Evolutionary conservation across 352 stramenopile genomes (phyloP).

Genomic region (Phytophthora pseudosyringae): DNA sequence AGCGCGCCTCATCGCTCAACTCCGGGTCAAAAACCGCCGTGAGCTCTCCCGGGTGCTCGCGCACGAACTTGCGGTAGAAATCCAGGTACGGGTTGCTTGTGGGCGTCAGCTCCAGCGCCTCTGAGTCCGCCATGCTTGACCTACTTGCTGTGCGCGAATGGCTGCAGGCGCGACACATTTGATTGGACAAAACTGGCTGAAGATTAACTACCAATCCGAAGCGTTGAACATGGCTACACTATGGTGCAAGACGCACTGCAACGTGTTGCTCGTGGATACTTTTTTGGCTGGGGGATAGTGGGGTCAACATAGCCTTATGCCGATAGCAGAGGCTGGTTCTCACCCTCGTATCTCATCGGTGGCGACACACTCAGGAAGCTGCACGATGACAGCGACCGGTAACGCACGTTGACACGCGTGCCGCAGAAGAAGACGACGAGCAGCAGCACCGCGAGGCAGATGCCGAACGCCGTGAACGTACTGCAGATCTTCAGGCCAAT

Average conservation of each 20-base stretch:
- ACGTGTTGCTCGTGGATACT: constrained; percentile 1
- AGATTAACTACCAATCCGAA: constrained; percentile 25
- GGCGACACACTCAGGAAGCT: constrained; percentile 77
- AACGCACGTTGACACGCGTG: constrained; percentile 79
- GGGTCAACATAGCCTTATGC: constrained; percentile 7
- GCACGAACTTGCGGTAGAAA: constrained; percentile 75
- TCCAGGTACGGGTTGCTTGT: constrained; percentile 87
- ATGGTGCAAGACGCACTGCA: constrained; percentile 9
- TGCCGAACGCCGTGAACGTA: constrained; percentile 80
- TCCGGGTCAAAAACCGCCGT: constrained; percentile 75
- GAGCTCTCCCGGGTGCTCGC: constrained; percentile 62
- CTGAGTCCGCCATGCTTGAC: constrained; percentile 26
- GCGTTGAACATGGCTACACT: constrained; percentile 32
- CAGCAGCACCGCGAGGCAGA: constrained; percentile 74
- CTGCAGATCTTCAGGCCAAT: constrained; percentile 79
- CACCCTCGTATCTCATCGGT: constrained; percentile 54
- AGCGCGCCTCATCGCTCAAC: constrained; percentile 69
- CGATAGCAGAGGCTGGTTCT: constrained; percentile 61
- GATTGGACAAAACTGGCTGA: constrained; percentile 33
- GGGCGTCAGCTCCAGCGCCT: constrained; percentile 53
- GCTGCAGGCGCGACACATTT: constrained; percentile 9
- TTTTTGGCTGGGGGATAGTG: background rate
- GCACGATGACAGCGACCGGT: constrained; percentile 75
- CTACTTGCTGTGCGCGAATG: constrained; percentile 3
- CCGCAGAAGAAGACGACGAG: constrained; percentile 84